A percentile compares a stretch with the other conserved stretches of the same genome.
Evolutionary conservation across 805 yeast genomes (phyloP).

Genomic region (Candida sakaeoensis): DNA sequence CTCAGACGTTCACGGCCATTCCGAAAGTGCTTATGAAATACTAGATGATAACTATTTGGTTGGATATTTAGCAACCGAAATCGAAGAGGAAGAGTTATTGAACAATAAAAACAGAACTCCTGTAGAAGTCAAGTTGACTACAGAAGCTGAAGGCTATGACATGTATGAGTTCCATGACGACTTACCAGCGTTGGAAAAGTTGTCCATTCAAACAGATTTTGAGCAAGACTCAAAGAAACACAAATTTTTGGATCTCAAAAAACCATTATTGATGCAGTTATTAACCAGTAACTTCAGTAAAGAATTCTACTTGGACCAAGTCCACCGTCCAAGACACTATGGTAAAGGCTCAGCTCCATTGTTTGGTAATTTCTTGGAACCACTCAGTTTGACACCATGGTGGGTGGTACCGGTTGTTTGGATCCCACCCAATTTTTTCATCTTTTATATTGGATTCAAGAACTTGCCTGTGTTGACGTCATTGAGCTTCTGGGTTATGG

Average conservation of each 20-base stretch:
- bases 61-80: conserved; percentile 78
- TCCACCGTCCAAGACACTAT: conserved; percentile 96
- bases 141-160: conserved; percentile 29
- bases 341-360: conserved; percentile 96
- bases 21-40: conserved; percentile 83
- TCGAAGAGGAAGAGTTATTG: conserved; percentile 70
- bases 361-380: conserved; percentile 93
- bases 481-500: conserved; percentile 61
- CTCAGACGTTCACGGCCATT: conserved; percentile 66
- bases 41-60: conserved; percentile 75
- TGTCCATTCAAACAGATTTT: conserved; percentile 78
- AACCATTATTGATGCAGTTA: conserved; percentile 80
- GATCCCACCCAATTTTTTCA: conserved; percentile 74
- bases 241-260: conserved; percentile 79
- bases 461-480: conserved; percentile 46
- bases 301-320: conserved; percentile 91
- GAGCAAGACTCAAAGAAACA: conserved; percentile 67
- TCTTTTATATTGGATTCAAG: conserved; percentile 56
- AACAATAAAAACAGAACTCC: conserved; percentile 54
- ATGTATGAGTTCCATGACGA: conserved; percentile 49
- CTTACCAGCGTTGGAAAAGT: conserved; percentile 68
- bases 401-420: conserved; percentile 84
- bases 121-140: conserved; percentile 51
- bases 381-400: conserved; percentile 90
- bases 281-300: conserved; percentile 71